These are phyloP conservation scores for Phlebopus sp. DNA, from an alignment of 1,284 basidiomycete genomes.

Conservation along the genomic window DNA sequence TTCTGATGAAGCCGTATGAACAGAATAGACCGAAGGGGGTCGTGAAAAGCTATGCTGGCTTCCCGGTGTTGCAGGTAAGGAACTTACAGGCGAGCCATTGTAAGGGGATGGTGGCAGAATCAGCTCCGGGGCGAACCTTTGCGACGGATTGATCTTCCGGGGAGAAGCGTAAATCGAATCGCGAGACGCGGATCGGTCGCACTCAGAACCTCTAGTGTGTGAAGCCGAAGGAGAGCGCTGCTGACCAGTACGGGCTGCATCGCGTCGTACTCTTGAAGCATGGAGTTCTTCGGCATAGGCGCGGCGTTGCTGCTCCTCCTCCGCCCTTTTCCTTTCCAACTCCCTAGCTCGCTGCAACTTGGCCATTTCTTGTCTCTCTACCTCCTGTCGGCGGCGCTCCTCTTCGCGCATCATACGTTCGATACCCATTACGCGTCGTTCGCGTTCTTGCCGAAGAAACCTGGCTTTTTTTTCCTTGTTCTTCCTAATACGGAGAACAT, in stretches of 20 bases:
- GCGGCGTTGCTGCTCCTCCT: slow-evolving; percentile 55
- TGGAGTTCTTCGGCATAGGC: slow-evolving; percentile 58
- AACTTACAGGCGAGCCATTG: slow-evolving; percentile 47
- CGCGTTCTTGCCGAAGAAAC: slow-evolving; percentile 61
- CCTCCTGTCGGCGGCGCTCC: slow-evolving; percentile 48
- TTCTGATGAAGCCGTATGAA: slow-evolving; percentile 53
- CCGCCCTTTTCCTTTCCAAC: slow-evolving; percentile 50
- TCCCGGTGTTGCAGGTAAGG: slow-evolving; percentile 35
- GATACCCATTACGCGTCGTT: slow-evolving; percentile 43
- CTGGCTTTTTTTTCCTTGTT: slow-evolving; percentile 67
- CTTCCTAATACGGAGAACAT: slow-evolving; percentile 65
- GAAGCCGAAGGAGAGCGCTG: slow-evolving; percentile 22
- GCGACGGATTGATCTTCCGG: slow-evolving; percentile 36
- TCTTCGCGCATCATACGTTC: slow-evolving; percentile 37
- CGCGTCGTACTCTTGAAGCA: slow-evolving; percentile 59
- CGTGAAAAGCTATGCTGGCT: slow-evolving; percentile 41
- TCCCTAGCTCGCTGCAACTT: slow-evolving; percentile 54
- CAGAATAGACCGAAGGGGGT: slow-evolving; percentile 48
- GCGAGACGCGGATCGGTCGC: slow-evolving; percentile 42
- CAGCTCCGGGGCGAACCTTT: slow-evolving; percentile 44
- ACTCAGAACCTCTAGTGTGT: slow-evolving; percentile 34
- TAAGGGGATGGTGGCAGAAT: slow-evolving; percentile 28
- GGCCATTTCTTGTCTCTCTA: slow-evolving; percentile 50
- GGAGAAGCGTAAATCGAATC: slow-evolving; percentile 30
- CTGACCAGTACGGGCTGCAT: slow-evolving; percentile 50